Evolutionary conservation across 2,329 filamentous ascomycete genomes (phyloP), one percentile per base, ranked within the genome.

Genomic region (Apiospora arundinis): DNA sequence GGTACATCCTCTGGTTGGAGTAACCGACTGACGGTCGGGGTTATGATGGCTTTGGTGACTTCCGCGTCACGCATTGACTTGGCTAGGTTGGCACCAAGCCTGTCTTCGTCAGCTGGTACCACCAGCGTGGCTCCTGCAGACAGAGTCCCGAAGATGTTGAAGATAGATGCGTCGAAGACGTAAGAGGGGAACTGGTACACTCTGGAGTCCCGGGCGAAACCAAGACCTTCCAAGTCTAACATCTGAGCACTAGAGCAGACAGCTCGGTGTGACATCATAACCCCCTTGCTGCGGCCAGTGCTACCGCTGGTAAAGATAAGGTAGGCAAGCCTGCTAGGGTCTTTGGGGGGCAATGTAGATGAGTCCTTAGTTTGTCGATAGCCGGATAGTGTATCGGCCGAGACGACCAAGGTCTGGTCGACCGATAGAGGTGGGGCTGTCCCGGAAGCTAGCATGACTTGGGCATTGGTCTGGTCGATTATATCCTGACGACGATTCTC

Each of bases 171-270:
- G 40, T 73, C 72, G 21, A 73, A 73, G 9, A 68, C 60, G 21
- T 66, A 71, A 4, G 72, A 71, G 1, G 72, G 60, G 52, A 71
- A 70, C 40, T 72, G 71, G 28, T 71, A 67, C 2, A 67, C 67
- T 1, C 0, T 84, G 81, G 12, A 81, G 85, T 84, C 1, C 86
- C 88, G 68, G 88, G 86, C 72, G 89, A 87, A 32, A 91, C 74
- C 67, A 42, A 37, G 18, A 23, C 28, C 37, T 16, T 65, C 40
- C 48, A 48, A 28, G 49, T 37, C 45, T 11, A 67, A 25, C 56
- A 63, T 63, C 56, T 63, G 37, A 37, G 48, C 32, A n/a, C 72
- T 70, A 42, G 49, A 71, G 23, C 65, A 49, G 48, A 71, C 60
- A 8, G 65, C 67, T 2, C 52, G 37, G 28, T 73, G 72, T 2